Base-by-base conservation (phyloP, 192 early-diverging fungal species). In the Entomortierella lignicola region DNA sequence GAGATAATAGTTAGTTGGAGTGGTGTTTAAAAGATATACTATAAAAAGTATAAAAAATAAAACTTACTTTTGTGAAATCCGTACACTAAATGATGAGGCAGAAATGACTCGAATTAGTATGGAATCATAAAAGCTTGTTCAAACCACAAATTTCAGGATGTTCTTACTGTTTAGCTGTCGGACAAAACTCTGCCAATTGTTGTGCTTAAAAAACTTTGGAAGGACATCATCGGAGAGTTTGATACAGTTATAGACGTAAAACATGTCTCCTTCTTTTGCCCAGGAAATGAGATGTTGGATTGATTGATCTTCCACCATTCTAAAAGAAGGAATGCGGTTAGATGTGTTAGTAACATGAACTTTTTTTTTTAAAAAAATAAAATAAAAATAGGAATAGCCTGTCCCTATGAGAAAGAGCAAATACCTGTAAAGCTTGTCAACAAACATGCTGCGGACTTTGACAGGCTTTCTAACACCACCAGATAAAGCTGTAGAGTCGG, bases 111-210 rank as follows among this genome's bases (percentile, higher is more conserved):
- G n/a, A n/a, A n/a, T n/a, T n/a, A n/a, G n/a, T n/a, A n/a, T n/a
- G n/a, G n/a, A n/a, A n/a, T n/a, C n/a, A n/a, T n/a, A n/a, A n/a
- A n/a, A n/a, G n/a, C n/a, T n/a, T n/a, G n/a, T n/a, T n/a, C n/a
- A n/a, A n/a, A n/a, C n/a, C n/a, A n/a, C n/a, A n/a, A n/a, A 37
- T 10, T 7, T 37, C 10, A 7, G 32, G 32, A 37, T 18, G 31
- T 37, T 72, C 84, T 37, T 82, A 89, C 87, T 94, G 84, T 96
- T 96, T 21, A 96, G 82, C 75, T 94, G 93, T 21, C 94, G 88
- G 34, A 94, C 93, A 90, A 96, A 96, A 77, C 93, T 94, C 60
- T 92, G 90, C 90, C 92, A 96, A 83, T 96, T 95, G 81, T 93
- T 94, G 80, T 97, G 95, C 80, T 95, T 95, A 70, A 96, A 97